Conservation (phyloP, 2,329 filamentous ascomycete genomes). For the Hypomyces perniciosus region DNA sequence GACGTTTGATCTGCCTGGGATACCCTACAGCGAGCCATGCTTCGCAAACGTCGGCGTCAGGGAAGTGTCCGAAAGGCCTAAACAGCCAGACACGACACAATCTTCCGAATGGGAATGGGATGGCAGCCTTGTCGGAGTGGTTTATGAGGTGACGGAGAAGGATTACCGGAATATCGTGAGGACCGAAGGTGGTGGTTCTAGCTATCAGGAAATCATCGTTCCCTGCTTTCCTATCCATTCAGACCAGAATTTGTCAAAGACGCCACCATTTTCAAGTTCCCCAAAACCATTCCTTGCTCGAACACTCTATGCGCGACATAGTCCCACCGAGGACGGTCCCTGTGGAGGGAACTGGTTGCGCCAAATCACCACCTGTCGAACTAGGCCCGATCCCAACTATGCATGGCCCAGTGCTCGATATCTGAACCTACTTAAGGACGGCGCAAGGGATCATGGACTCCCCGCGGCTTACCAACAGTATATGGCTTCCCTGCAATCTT, state of each 20-base stretch:
- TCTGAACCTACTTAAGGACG: slow-evolving; percentile 69
- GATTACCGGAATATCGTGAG: slow-evolving; percentile 85
- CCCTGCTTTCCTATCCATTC: slow-evolving; percentile 66
- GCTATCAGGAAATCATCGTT: slow-evolving; percentile 80
- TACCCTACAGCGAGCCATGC: slow-evolving; percentile 85
- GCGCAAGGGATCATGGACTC: slow-evolving; percentile 73
- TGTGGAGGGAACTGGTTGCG: slow-evolving; percentile 38
- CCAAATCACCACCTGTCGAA: slow-evolving; percentile 38
- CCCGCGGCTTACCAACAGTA: slow-evolving; percentile 73
- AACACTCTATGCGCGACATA: slow-evolving; percentile 68
- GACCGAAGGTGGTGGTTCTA: slow-evolving; percentile 79
- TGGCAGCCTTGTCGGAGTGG: slow-evolving; percentile 82
- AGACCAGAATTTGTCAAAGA: slow-evolving; percentile 54
- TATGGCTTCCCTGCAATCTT: slow-evolving; percentile 62
- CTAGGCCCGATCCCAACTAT: slow-evolving; percentile 62
- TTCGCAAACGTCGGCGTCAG: slow-evolving; percentile 75
- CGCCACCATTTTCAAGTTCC: slow-evolving; percentile 47
- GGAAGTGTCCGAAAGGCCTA: slow-evolving; percentile 39
- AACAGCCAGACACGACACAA: slow-evolving; percentile 27
- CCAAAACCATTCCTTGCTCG: slow-evolving; percentile 70
- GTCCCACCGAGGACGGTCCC: slow-evolving; percentile 30
- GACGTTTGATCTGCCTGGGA: slow-evolving; percentile 77
- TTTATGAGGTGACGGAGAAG: slow-evolving; percentile 81
- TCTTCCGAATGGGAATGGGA: slow-evolving; percentile 48
- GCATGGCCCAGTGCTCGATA: slow-evolving; percentile 83